Conservation (phyloP, 768 basidiomycete species). For the Pulveroboletus ravenelii region DNA sequence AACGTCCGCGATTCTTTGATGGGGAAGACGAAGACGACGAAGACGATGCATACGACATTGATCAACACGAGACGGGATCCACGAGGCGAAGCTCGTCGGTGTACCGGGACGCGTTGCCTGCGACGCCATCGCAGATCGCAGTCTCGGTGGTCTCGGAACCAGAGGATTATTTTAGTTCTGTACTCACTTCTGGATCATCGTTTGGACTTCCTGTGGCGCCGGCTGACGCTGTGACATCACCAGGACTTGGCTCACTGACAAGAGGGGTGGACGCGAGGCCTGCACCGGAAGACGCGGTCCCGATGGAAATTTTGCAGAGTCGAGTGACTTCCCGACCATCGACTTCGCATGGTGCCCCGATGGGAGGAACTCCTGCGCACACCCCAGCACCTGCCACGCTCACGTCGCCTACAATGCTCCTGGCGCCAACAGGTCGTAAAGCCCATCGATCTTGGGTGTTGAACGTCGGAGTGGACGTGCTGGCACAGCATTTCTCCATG, state of each 20-base stretch:
- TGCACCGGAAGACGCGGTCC: constrained; percentile 56
- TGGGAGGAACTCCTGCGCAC: constrained; percentile 14
- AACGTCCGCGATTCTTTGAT: constrained; percentile 52
- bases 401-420: constrained; percentile 33
- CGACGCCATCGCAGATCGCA: constrained; percentile 18
- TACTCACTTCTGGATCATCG: constrained; percentile 12
- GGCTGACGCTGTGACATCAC: constrained; percentile 2
- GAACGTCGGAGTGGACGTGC: constrained; percentile 48
- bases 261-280: constrained; percentile 43
- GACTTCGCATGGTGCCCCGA: constrained; percentile 29
- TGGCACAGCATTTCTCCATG: constrained; percentile 80
- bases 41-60: constrained; percentile 29
- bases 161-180: constrained; percentile 24
- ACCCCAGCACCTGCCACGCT: constrained; percentile 14
- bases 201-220: constrained; percentile 14
- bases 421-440: constrained; percentile 36
- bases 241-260: constrained; percentile 26
- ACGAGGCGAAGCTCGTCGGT: constrained; percentile 5
- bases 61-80: constrained; percentile 31
- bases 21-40: constrained; percentile 40
- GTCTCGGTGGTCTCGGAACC: constrained; percentile 18
- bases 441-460: constrained; percentile 71
- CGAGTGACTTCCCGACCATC: constrained; percentile 41
- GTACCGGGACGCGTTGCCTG: constrained; percentile 10
- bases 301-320: constrained; percentile 61